These are phyloP conservation scores for Ceratocystis harringtonii DNA, from an alignment of 2,329 filamentous ascomycete genomes.

Conservation along the genomic window DNA sequence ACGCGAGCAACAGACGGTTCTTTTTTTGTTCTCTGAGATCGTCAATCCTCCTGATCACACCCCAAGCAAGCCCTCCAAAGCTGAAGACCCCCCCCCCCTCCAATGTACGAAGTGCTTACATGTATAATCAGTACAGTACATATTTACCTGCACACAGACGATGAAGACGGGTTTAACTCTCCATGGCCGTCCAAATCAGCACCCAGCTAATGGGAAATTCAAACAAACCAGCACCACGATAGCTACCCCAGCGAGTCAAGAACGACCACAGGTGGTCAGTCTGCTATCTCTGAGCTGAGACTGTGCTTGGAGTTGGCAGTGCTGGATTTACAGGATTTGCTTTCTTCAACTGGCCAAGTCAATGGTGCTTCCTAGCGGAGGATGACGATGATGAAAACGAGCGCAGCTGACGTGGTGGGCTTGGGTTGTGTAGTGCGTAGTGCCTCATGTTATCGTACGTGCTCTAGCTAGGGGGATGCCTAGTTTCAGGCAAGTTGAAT, in stretches of 20 bases:
- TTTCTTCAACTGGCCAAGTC: background rate
- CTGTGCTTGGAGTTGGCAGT: background rate
- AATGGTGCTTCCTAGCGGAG: background rate
- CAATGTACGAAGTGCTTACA: too few species aligned
- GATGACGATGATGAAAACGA: background rate
- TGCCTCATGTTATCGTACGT: too few species aligned
- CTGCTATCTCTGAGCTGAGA: background rate
- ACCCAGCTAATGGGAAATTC: too few species aligned
- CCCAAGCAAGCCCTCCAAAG: background rate
- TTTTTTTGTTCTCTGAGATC: background rate
- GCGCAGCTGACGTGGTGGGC: background rate
- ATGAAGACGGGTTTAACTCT: too few species aligned
- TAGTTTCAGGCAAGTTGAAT: too few species aligned
- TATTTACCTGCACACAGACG: too few species aligned
- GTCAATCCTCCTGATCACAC: background rate
- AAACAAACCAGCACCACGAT: background rate
- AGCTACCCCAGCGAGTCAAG: background rate
- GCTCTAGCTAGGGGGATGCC: too few species aligned
- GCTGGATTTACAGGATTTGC: background rate
- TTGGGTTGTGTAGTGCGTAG: background rate
- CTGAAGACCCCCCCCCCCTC: background rate
- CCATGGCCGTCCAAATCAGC: too few species aligned
- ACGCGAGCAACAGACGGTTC: background rate
- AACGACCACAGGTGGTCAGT: too few species aligned
- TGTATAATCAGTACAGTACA: too few species aligned